Percentiles rank a stretch among this genome's conserved stretches.
Evolutionary conservation across 2,329 filamentous ascomycete genomes (phyloP).

Genomic region (Didymella pinodella): DNA sequence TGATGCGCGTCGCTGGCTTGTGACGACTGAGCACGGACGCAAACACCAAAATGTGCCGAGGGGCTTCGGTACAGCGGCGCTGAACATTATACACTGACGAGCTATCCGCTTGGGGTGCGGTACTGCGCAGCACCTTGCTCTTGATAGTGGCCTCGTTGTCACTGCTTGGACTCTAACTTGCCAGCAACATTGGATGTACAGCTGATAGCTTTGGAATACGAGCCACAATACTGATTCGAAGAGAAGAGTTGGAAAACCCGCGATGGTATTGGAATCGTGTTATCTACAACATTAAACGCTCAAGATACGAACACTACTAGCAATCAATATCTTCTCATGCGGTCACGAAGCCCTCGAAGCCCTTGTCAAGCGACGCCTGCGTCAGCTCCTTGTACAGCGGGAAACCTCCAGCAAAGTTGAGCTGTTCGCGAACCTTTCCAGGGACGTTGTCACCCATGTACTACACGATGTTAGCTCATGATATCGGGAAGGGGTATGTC

Average conservation of each 20-base stretch:
- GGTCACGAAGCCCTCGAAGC: constrained; percentile 46
- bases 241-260: background rate
- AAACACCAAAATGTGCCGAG: constrained; percentile 1
- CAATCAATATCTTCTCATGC: constrained; percentile 24
- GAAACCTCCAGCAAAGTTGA: constrained; percentile 56
- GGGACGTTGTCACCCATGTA: constrained; percentile 58
- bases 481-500: background rate
- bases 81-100: background rate
- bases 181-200: background rate
- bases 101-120: background rate
- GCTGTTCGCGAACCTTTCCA: constrained; percentile 56
- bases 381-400: constrained; percentile 53
- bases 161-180: background rate
- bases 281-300: constrained; percentile 8
- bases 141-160: background rate
- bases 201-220: background rate
- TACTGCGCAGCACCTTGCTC: background rate
- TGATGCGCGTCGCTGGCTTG: constrained; percentile 29
- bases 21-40: constrained; percentile 22
- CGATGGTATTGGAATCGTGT: background rate
- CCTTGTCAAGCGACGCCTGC: constrained; percentile 49
- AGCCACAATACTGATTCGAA: background rate
- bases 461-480: constrained; percentile 34
- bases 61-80: background rate
- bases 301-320: background rate